These are phyloP conservation scores for Kandelia obovata DNA, from an alignment of 345 rosid genomes.

Conservation along the genomic window DNA sequence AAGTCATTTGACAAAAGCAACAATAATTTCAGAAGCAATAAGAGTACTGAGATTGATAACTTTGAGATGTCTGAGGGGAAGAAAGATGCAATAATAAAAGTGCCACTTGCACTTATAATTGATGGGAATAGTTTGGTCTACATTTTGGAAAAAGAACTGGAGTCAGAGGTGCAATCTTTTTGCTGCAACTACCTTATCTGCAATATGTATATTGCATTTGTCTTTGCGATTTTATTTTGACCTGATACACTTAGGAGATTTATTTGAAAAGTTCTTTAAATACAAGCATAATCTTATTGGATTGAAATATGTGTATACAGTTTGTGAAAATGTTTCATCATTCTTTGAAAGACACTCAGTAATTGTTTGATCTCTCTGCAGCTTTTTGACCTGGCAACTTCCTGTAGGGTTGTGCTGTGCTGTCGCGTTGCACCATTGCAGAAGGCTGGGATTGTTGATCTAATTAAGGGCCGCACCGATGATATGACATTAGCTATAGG, in stretches of 20 bases:
- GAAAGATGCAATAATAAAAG: constrained; percentile 28
- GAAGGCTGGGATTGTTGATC: constrained; percentile 81
- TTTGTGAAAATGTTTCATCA: too few relatives aligned
- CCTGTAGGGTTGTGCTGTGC: constrained; percentile 67
- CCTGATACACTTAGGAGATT: too few relatives aligned
- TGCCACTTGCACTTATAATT: constrained; percentile 62
- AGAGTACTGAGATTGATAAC: constrained; percentile 28
- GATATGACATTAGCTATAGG: constrained; percentile 85
- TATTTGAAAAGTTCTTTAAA: not conserved
- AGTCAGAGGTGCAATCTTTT: constrained; percentile 46
- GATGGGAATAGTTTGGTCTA: constrained; percentile 83
- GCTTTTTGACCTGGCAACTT: constrained; percentile 76
- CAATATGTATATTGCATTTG: not conserved
- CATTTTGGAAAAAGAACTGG: constrained; percentile 72
- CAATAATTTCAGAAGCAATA: constrained; percentile 11
- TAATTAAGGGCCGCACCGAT: constrained; percentile 67
- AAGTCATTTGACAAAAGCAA: constrained; percentile 32
- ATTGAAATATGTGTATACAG: not conserved
- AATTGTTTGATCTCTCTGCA: constrained; percentile 29
- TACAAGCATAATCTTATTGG: not conserved
- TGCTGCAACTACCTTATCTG: not conserved
- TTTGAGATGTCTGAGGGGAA: constrained; percentile 30
- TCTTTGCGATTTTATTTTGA: too few relatives aligned
- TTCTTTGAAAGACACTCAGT: constrained; percentile 2
- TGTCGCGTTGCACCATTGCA: constrained; percentile 87